phyloP scores from a whole-genome alignment of 805 yeast species.

The Hemisphaericaspora nanyangensis region DNA sequence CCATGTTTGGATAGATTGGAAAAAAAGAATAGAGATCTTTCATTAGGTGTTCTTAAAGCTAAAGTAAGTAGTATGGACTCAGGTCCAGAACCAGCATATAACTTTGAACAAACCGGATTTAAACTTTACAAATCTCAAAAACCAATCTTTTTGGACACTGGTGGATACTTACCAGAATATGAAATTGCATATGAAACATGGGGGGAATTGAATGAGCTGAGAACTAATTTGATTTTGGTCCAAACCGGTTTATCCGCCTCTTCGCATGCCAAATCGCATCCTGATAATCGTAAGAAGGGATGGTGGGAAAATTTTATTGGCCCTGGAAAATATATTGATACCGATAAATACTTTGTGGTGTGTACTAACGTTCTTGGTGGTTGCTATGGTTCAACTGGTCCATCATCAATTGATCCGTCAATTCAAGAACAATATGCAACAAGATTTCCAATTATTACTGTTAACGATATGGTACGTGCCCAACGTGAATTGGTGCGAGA shows the following conservation, averaged over 20 bases:
- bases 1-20: conserved; percentile 85
- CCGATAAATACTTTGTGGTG: conserved; percentile 73
- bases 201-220: conserved; percentile 66
- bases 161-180: conserved; percentile 69
- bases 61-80: conserved; percentile 42
- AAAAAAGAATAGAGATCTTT: conserved; percentile 37
- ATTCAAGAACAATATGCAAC: conserved; percentile 72
- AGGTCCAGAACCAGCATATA: conserved; percentile 86
- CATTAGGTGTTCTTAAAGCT: conserved; percentile 14
- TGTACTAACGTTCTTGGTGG: conserved; percentile 94
- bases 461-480: conserved; percentile 89
- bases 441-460: conserved; percentile 78
- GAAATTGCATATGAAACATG: conserved; percentile 91
- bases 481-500: conserved; percentile 67
- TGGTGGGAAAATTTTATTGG: conserved; percentile 98
- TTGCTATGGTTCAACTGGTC: conserved; percentile 94
- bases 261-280: conserved; percentile 86
- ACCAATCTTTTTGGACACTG: conserved; percentile 75
- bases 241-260: conserved; percentile 94
- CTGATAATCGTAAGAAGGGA: conserved; percentile 64
- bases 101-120: conserved; percentile 65
- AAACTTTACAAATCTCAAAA: conserved; percentile 49
- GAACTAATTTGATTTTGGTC: conserved; percentile 69
- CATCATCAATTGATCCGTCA: conserved; percentile 73
- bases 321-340: conserved; percentile 74